phyloP scores from a whole-genome alignment of 2,329 filamentous ascomycete species.

The Penicillium frequentans region DNA sequence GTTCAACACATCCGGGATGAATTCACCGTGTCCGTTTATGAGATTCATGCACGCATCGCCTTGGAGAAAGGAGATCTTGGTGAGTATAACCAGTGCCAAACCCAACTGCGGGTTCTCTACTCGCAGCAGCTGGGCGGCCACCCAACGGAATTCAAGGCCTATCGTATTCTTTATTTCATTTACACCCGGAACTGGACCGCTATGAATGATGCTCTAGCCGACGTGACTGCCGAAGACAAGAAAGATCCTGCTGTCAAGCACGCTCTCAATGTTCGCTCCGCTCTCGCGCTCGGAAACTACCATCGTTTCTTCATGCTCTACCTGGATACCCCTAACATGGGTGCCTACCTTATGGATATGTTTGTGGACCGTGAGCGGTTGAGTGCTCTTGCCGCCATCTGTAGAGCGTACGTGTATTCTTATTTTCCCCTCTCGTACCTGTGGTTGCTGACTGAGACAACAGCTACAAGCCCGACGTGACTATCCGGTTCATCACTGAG shows the following conservation, averaged over 20 bases:
- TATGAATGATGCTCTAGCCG: conserved; percentile 96
- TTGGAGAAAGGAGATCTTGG: conserved; percentile 97
- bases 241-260: conserved; percentile 80
- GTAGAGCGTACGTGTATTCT: conserved; percentile 75
- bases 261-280: conserved; percentile 85
- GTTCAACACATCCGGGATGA: conserved; percentile 96
- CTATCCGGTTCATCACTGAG: conserved; percentile 87
- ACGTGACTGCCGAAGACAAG: conserved; percentile 98
- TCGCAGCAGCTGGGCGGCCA: conserved; percentile 82
- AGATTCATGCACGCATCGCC: conserved; percentile 95
- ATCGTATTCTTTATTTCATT: conserved; percentile 99
- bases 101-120: conserved; percentile 91
- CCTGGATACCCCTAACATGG: conserved; percentile 92
- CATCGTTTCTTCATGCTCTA: conserved; percentile 98
- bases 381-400: conserved; percentile 85
- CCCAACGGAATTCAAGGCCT: conserved; percentile 94
- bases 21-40: conserved; percentile 94
- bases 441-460: neutral
- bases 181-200: conserved; percentile 97
- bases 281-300: conserved; percentile 90
- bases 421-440: neutral
- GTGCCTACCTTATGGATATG: conserved; percentile 98
- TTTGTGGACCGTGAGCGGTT: conserved; percentile 93
- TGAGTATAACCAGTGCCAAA: conserved; percentile 99
- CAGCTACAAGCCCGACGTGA: conserved; percentile 91